phyloP scores from a whole-genome alignment of 768 basidiomycete genomes.

The Brasilioporus rufonigricans region DNA sequence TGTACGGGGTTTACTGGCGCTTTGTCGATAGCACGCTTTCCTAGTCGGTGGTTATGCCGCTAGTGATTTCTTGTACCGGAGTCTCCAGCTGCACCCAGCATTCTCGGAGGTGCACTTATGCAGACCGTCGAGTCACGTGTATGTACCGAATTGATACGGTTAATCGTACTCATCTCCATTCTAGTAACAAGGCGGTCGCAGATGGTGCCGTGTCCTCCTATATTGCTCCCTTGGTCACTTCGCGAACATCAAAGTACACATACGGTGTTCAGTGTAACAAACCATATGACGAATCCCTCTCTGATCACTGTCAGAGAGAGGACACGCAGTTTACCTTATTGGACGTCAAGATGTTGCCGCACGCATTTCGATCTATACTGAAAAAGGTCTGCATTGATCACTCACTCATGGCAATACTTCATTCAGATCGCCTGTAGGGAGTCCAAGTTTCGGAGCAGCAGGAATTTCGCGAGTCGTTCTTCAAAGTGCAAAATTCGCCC shows the following conservation, averaged over 20 bases:
- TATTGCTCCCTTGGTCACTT: slow-evolving; percentile 44
- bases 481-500: neutral
- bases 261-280: slow-evolving; percentile 34
- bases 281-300: slow-evolving; percentile 23
- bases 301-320: slow-evolving; percentile 38
- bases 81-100: slow-evolving; percentile 33
- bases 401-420: neutral
- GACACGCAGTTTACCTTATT: slow-evolving; percentile 19
- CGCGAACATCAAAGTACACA: slow-evolving; percentile 41
- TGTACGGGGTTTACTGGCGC: slow-evolving; percentile 22
- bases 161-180: neutral
- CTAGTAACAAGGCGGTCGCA: slow-evolving; percentile 32
- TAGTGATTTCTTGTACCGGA: slow-evolving; percentile 42
- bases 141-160: slow-evolving; percentile 4
- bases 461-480: slow-evolving; percentile 18
- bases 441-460: slow-evolving; percentile 19
- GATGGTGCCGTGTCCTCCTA: slow-evolving; percentile 21
- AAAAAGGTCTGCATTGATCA: slow-evolving; percentile 19
- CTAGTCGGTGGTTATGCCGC: slow-evolving; percentile 52
- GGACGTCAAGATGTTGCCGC: slow-evolving; percentile 32
- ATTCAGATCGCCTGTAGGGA: neutral
- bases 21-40: too few relatives aligned
- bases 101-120: too few relatives aligned
- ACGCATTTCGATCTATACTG: slow-evolving; percentile 38
- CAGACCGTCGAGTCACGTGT: slow-evolving; percentile 51